Conservation (phyloP, 805 yeast species). For the Metschnikowia cerradonensis region DNA sequence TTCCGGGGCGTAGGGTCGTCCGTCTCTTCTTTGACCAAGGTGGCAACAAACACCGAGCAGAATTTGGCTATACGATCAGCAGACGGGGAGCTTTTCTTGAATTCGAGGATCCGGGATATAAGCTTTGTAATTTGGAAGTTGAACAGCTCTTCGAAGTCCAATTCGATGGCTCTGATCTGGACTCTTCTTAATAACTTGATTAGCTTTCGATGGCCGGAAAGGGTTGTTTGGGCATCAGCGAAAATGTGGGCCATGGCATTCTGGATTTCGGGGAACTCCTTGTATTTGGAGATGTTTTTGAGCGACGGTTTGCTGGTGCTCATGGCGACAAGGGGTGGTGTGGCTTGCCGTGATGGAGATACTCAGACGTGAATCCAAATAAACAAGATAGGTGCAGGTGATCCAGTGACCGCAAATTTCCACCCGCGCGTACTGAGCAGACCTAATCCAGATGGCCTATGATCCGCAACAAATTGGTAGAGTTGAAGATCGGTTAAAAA, state of each 20-base stretch:
- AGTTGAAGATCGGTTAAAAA: too few relatives aligned
- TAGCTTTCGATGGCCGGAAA: constrained; percentile 75
- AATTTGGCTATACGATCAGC: constrained; percentile 79
- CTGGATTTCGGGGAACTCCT: constrained; percentile 9
- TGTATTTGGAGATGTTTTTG: constrained; percentile 9
- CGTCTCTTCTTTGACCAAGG: constrained; percentile 37
- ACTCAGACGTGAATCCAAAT: background rate
- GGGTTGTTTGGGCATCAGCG: constrained; percentile 71
- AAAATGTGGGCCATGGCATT: constrained; percentile 61
- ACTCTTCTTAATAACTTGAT: constrained; percentile 58
- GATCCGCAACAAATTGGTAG: background rate
- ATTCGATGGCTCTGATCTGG: constrained; percentile 50
- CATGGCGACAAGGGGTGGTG: constrained; percentile 1
- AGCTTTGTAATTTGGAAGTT: constrained; percentile 55
- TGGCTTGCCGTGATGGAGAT: background rate
- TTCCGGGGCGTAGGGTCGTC: constrained; percentile 16
- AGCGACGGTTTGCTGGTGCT: constrained; percentile 15
- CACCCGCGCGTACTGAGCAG: background rate
- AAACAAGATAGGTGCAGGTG: constrained; percentile 2
- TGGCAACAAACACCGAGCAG: constrained; percentile 53
- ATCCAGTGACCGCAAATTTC: constrained; percentile 19
- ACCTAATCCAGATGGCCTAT: background rate
- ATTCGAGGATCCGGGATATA: constrained; percentile 59
- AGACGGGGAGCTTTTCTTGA: constrained; percentile 63
- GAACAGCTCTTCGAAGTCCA: constrained; percentile 57